These are phyloP conservation scores for Stropharia rugosoannulata DNA, from an alignment of 768 basidiomycete genomes.

Conservation along the genomic window DNA sequence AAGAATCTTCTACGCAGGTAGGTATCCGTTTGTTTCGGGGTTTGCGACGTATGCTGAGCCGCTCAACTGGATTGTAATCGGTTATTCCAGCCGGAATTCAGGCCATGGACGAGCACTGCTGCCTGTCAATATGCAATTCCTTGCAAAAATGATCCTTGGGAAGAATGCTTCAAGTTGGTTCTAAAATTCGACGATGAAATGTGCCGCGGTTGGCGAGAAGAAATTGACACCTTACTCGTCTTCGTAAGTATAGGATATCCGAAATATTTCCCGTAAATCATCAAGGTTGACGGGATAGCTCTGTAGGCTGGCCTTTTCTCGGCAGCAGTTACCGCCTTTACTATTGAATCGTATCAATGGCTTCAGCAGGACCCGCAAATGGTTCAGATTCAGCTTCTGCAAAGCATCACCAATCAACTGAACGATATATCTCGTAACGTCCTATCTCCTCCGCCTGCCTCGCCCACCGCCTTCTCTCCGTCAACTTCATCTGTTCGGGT, in stretches of 20 bases:
- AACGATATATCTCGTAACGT: not conserved
- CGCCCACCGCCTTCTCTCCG: slow-evolving; percentile 7
- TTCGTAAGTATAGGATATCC: slow-evolving; percentile 15
- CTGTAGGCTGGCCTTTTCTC: slow-evolving; percentile 25
- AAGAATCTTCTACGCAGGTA: too few relatives aligned
- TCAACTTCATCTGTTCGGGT: slow-evolving; percentile 13
- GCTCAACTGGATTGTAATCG: not conserved
- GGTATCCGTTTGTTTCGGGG: too few relatives aligned
- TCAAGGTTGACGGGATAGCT: not conserved
- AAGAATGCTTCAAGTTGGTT: slow-evolving; percentile 14
- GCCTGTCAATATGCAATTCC: slow-evolving; percentile 9
- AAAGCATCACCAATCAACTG: slow-evolving; percentile 14
- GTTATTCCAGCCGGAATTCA: slow-evolving; percentile 3
- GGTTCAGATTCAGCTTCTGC: slow-evolving; percentile 10
- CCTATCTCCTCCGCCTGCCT: not conserved
- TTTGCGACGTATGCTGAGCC: too few relatives aligned
- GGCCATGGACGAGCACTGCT: slow-evolving; percentile 4
- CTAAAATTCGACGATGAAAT: slow-evolving; percentile 14
- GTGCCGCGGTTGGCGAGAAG: slow-evolving; percentile 20
- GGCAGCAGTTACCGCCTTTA: slow-evolving; percentile 24
- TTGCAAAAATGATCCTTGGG: slow-evolving; percentile 15
- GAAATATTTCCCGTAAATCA: not conserved
- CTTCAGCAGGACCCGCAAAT: slow-evolving; percentile 18
- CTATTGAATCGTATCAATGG: slow-evolving; percentile 20
- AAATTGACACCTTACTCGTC: slow-evolving; percentile 19